Evolutionary conservation across 192 early-diverging fungal species (phyloP), one percentile per base, ranked within the genome.

Genomic region (Backusella psychrophila): DNA sequence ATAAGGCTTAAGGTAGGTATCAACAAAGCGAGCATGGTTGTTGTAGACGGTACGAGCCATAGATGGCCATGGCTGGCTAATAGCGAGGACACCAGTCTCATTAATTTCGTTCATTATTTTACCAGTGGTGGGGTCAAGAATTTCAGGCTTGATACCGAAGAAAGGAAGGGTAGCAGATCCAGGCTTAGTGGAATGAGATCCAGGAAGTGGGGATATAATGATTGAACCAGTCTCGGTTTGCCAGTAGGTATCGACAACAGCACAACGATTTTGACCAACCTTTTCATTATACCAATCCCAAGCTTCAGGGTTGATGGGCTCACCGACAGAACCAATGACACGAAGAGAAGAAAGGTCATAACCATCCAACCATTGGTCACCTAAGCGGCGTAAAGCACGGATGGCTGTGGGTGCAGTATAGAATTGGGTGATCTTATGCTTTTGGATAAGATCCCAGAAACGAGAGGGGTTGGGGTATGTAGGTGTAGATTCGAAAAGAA

Each of bases 331-430:
- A 70, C 96, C 97, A 26, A 98, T 90, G 44, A 97, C 91, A 72
- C 96, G 91, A 65, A 98, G 90, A 29, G 91, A 87, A 56, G 89
- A 89, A 59, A 98, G 87, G 56, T 94, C 90, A 87, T 93, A 91
- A 38, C 87, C 87, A 65, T 89, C 87, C 52, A 98, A 89, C 83
- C 85, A 87, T 5, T 90, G 81, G 69, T 96, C 91, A 80, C 96
- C 96, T 36, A 94, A 82, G 42, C 95, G 91, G 46, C 95, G 91
- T 73, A 98, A 88, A 26, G 96, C 94, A 73, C 97, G 93, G 80
- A 98, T 97, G 70, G 97, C 97, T 34, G 97, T 98, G 44, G 97
- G 97, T 2, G 97, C 97, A 34, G 97, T 98, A 88, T 98, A 98
- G 81, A 98, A 96, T 82, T 96, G 95, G 34, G 96, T 97, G 81